Evolutionary conservation across 345 rosid species (phyloP).

Genomic region (Bruguiera gymnorhiza): DNA sequence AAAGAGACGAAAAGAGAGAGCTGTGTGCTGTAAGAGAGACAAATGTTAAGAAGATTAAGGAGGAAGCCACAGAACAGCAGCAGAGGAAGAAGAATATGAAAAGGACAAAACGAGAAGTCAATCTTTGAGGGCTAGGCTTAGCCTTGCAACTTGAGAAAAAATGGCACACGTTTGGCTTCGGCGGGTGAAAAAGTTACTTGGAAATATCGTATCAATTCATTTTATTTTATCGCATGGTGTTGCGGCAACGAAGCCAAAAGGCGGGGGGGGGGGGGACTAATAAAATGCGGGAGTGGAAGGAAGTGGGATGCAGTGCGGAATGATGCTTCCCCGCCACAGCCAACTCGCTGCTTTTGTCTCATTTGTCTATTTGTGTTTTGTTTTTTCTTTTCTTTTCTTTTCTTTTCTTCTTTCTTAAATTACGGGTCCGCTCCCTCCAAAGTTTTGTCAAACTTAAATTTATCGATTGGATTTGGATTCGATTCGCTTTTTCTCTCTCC

Average conservation of each 20-base stretch:
- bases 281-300: no score
- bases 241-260: no score
- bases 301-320: no score
- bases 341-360: background rate
- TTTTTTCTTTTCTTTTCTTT: no score
- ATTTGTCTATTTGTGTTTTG: background rate
- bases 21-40: no score
- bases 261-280: no score
- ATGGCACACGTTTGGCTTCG: no score
- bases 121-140: background rate
- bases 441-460: no score
- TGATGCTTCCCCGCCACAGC: no score
- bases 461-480: conserved; percentile 6
- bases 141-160: background rate
- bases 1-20: background rate
- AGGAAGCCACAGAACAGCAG: background rate
- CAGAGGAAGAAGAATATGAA: background rate
- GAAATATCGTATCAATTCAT: no score
- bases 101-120: background rate
- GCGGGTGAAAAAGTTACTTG: no score
- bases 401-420: background rate
- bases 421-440: conserved; percentile 24
- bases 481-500: conserved; percentile 21
- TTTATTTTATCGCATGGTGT: no score
- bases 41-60: background rate